Evolutionary conservation across 2,329 filamentous ascomycete genomes (phyloP).

Genomic region (Colletotrichum sp.): DNA sequence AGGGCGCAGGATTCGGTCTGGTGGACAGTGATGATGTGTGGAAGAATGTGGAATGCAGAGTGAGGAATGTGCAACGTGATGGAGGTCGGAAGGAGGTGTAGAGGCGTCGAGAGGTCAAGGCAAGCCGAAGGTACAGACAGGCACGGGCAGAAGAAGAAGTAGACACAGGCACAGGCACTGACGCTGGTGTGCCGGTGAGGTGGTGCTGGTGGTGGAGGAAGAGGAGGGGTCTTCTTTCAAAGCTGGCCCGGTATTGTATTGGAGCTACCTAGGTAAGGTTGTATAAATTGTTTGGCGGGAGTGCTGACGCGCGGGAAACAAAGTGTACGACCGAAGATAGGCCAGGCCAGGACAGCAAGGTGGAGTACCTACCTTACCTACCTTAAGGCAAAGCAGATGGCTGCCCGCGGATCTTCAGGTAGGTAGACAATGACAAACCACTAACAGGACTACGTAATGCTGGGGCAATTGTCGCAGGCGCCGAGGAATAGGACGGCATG

Average conservation of each 20-base stretch:
- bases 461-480: slow-evolving; percentile 3
- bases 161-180: background rate
- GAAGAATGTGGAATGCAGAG: background rate
- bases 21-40: background rate
- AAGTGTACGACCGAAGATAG: background rate
- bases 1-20: background rate
- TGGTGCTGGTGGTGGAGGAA: slow-evolving; percentile 1
- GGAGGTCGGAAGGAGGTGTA: background rate
- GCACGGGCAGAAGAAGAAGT: background rate
- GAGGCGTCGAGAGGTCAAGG: background rate
- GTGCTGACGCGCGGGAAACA: slow-evolving; percentile 10
- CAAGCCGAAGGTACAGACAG: background rate
- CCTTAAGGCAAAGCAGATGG: background rate
- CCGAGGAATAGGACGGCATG: slow-evolving; percentile 10
- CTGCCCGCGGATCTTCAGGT: background rate
- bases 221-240: background rate
- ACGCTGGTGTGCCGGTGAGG: background rate
- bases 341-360: background rate
- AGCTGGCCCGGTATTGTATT: background rate
- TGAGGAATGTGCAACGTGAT: background rate
- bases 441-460: slow-evolving; percentile 16
- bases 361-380: background rate
- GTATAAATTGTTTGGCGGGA: slow-evolving; percentile 8
- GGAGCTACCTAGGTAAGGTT: background rate
- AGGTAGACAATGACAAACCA: background rate